A percentile compares a stretch with the other conserved stretches of the same genome.
phyloP scores from a whole-genome alignment of 257 asterid species.

The Sherardia arvensis region DNA sequence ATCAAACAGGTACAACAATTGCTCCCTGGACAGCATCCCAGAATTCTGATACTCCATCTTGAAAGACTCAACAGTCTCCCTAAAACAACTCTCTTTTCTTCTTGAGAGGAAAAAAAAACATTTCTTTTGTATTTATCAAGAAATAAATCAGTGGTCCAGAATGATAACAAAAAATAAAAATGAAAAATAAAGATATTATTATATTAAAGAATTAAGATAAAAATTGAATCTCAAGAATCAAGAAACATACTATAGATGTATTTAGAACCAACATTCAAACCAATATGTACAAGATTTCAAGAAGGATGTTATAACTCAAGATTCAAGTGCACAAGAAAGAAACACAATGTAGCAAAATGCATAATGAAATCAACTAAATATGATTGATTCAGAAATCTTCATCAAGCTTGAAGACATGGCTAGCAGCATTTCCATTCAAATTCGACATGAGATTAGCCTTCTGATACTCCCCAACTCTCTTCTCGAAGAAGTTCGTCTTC shows the following conservation, averaged over 20 bases:
- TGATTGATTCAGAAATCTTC: constrained; percentile 56
- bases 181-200: neutral
- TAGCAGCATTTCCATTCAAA: constrained; percentile 45
- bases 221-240: too few species aligned
- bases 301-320: neutral
- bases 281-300: neutral
- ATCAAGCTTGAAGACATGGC: constrained; percentile 56
- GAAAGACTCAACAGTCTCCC: neutral
- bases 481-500: constrained; percentile 93
- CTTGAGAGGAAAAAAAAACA: neutral
- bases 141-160: neutral
- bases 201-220: neutral
- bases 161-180: neutral
- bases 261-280: neutral
- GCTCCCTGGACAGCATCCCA: constrained; percentile 64
- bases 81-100: neutral
- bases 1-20: constrained; percentile 60
- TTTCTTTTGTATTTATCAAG: too few species aligned
- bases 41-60: constrained; percentile 30
- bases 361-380: neutral
- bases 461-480: constrained; percentile 92
- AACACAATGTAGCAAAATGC: neutral
- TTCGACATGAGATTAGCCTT: constrained; percentile 75
- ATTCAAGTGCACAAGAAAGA: neutral
- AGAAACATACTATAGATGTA: too few species aligned